These are phyloP conservation scores for Thymus quinquecostatus DNA, from an alignment of 257 asterid genomes.

Conservation along the genomic window DNA sequence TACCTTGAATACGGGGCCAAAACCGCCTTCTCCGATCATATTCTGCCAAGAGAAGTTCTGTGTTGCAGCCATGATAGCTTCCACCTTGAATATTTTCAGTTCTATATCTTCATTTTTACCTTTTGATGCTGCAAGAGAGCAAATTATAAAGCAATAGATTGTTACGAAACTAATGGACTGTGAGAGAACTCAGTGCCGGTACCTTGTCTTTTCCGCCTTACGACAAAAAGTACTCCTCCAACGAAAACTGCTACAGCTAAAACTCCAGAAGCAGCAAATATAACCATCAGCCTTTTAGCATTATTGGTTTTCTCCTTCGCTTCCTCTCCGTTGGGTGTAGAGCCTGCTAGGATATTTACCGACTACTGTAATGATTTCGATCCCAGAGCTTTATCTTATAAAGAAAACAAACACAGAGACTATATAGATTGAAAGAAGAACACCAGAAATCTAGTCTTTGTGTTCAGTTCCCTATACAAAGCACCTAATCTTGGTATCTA, in stretches of 20 bases:
- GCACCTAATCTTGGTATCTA: neutral
- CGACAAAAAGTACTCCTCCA: neutral
- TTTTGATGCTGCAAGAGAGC: neutral
- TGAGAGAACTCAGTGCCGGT: neutral
- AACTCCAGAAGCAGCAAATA: neutral
- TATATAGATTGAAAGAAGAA: too few species aligned
- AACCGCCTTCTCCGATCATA: slow-evolving; percentile 40
- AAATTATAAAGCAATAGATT: neutral
- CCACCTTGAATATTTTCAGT: slow-evolving; percentile 12
- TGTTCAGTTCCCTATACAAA: too few species aligned
- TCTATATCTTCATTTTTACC: slow-evolving; percentile 33
- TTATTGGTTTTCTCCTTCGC: neutral
- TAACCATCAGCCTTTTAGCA: neutral
- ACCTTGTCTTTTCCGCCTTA: slow-evolving; percentile 26
- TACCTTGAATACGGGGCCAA: slow-evolving; percentile 59
- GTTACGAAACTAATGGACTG: neutral
- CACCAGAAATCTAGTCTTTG: too few species aligned
- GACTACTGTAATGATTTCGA: too few species aligned
- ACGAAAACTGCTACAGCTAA: neutral
- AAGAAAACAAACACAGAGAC: too few species aligned
- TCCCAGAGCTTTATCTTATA: too few species aligned
- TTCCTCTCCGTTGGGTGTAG: neutral
- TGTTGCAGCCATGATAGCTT: neutral
- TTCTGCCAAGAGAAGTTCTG: slow-evolving; percentile 37
- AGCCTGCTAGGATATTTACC: neutral